Conservation (phyloP, 352 stramenopile genomes). For the Elongisporangium prolatum region DNA sequence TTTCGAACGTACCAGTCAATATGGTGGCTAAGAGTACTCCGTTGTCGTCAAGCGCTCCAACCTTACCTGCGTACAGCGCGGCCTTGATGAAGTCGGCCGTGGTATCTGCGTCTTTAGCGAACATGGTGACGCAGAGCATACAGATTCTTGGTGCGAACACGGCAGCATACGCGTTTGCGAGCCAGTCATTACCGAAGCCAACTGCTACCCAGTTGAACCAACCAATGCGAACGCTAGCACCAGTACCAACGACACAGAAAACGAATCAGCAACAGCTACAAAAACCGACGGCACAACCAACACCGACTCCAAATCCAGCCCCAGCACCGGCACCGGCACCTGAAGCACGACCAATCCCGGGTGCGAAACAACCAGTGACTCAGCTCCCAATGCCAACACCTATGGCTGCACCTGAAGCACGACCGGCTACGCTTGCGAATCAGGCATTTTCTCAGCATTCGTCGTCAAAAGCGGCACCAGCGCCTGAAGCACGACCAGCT, state of each 20-base stretch:
- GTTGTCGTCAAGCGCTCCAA: neutral
- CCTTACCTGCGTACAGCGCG: neutral
- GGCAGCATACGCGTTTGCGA: neutral
- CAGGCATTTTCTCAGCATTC: too few relatives aligned
- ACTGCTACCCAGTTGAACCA: constrained; percentile 2
- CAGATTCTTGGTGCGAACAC: neutral
- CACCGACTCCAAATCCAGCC: neutral
- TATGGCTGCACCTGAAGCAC: neutral
- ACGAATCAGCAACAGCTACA: neutral
- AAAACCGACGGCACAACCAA: neutral
- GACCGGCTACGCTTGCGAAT: too few relatives aligned
- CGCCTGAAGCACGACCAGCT: neutral
- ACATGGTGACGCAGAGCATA: neutral
- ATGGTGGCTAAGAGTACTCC: neutral
- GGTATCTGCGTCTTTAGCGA: neutral
- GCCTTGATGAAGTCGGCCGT: neutral
- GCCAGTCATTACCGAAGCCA: neutral
- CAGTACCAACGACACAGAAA: neutral
- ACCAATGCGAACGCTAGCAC: neutral
- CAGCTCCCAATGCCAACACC: neutral
- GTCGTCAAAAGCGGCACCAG: neutral
- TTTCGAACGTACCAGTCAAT: neutral
- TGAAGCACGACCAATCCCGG: neutral
- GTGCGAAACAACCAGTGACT: neutral
- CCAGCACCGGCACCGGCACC: neutral